Percentiles rank a stretch among this genome's conserved stretches.
These are phyloP conservation scores for Tanacetum coccineum DNA, from an alignment of 129 eudicot species.

Conservation along the genomic window DNA sequence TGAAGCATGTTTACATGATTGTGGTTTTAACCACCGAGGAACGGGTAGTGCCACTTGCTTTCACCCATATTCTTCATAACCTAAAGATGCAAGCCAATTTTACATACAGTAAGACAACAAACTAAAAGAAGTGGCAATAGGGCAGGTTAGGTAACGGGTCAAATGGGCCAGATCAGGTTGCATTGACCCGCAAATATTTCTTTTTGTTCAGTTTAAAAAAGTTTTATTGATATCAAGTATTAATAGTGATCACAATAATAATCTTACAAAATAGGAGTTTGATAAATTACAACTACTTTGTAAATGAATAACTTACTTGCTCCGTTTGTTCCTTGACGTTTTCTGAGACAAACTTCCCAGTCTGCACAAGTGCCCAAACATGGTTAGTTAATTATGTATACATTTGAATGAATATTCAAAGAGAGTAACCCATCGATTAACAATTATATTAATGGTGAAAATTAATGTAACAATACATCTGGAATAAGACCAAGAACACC, in stretches of 20 bases:
- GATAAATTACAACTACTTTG: too few relatives aligned
- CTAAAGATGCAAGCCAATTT: slow-evolving; percentile 25
- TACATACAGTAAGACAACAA: too few relatives aligned
- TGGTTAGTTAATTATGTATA: not conserved
- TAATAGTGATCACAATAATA: too few relatives aligned
- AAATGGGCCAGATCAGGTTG: too few relatives aligned
- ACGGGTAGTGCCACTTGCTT: slow-evolving; percentile 80
- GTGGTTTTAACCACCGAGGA: slow-evolving; percentile 91
- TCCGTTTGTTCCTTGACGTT: slow-evolving; percentile 86
- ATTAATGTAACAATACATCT: slow-evolving; percentile 42
- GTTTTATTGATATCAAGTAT: too few relatives aligned
- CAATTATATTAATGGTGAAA: not conserved
- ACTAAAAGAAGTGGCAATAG: too few relatives aligned
- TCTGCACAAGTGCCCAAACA: slow-evolving; percentile 43
- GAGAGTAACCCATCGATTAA: not conserved
- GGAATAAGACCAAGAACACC: slow-evolving; percentile 90
- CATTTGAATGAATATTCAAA: not conserved
- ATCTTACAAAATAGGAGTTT: too few relatives aligned
- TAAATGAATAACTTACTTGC: slow-evolving; percentile 51
- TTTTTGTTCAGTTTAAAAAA: too few relatives aligned
- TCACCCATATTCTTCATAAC: slow-evolving; percentile 94
- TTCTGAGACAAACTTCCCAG: slow-evolving; percentile 75
- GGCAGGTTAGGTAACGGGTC: too few relatives aligned
- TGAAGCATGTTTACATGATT: slow-evolving; percentile 47
- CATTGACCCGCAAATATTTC: too few relatives aligned